Conservation (phyloP, 106 monocot genomes). For the Apostasia ramifera region DNA sequence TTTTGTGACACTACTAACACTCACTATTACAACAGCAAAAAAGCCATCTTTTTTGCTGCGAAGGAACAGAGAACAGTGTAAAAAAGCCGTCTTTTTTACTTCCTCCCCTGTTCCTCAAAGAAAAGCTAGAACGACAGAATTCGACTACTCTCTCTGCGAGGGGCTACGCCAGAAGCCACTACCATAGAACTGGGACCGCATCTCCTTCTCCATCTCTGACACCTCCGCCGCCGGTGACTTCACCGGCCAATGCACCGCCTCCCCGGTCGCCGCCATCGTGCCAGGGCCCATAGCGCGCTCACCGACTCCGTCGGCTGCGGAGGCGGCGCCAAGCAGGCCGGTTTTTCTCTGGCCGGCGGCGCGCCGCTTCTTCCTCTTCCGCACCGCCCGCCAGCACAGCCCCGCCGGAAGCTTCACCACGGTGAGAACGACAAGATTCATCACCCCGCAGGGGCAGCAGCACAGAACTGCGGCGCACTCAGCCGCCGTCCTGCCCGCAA, state of each 20-base stretch:
- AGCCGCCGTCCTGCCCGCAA: constrained; percentile 32
- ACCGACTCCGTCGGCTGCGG: not conserved
- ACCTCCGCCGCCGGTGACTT: constrained; percentile 23
- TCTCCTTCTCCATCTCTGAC: constrained; percentile 50
- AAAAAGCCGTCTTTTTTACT: not conserved
- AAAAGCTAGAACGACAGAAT: not conserved
- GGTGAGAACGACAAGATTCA: constrained; percentile 20
- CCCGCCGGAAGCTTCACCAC: constrained; percentile 29
- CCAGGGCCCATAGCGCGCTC: not conserved
- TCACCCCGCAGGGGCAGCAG: constrained; percentile 37
- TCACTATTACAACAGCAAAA: no score
- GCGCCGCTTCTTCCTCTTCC: constrained; percentile 6
- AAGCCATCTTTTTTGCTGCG: no score
- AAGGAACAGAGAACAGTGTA: no score
- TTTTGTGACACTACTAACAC: no score
- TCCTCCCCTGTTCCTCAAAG: not conserved
- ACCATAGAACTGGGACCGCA: constrained; percentile 38
- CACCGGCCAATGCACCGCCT: not conserved
- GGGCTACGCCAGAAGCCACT: constrained; percentile 75
- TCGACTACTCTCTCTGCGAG: constrained; percentile 31
- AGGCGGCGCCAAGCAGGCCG: not conserved
- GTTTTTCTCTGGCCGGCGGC: not conserved
- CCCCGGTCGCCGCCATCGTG: not conserved
- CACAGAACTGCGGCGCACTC: constrained; percentile 37
- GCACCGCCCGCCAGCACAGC: constrained; percentile 12